Conservation (phyloP, 306 rosid genomes). For the Malus orientalis region DNA sequence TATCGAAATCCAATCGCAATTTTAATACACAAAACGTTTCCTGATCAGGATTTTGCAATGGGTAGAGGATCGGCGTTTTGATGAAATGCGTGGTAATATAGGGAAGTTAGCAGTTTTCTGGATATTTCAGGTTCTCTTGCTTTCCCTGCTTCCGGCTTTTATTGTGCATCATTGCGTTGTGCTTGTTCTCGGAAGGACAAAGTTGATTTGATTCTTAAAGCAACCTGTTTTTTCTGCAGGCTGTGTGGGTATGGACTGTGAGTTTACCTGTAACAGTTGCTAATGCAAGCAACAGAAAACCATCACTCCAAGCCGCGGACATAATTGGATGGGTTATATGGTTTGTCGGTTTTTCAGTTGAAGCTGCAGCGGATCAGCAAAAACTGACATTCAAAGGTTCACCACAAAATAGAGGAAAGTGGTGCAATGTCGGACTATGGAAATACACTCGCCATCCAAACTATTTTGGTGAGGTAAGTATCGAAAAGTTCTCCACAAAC, state of each 20-base stretch:
- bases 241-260: conserved; percentile 97
- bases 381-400: conserved; percentile 55
- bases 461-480: conserved; percentile 92
- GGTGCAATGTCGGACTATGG: conserved; percentile 91
- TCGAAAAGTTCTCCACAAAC: neutral
- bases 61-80: conserved; percentile 95
- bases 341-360: conserved; percentile 59
- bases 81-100: conserved; percentile 73
- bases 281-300: conserved; percentile 63
- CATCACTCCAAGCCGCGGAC: conserved; percentile 54
- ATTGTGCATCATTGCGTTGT: neutral
- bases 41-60: conserved; percentile 74
- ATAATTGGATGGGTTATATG: conserved; percentile 83
- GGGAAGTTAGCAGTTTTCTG: conserved; percentile 81
- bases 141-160: conserved; percentile 2
- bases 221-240: conserved; percentile 36
- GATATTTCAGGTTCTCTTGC: conserved; percentile 76
- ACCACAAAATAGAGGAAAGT: conserved; percentile 64
- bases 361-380: conserved; percentile 88
- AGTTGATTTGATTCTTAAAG: neutral
- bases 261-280: conserved; percentile 86
- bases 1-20: neutral
- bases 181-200: neutral
- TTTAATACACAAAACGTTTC: neutral
- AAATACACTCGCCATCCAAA: conserved; percentile 93